These are phyloP conservation scores for Pseudogymnoascus sp. DNA, from an alignment of 2,329 filamentous ascomycete species.

Conservation along the genomic window DNA sequence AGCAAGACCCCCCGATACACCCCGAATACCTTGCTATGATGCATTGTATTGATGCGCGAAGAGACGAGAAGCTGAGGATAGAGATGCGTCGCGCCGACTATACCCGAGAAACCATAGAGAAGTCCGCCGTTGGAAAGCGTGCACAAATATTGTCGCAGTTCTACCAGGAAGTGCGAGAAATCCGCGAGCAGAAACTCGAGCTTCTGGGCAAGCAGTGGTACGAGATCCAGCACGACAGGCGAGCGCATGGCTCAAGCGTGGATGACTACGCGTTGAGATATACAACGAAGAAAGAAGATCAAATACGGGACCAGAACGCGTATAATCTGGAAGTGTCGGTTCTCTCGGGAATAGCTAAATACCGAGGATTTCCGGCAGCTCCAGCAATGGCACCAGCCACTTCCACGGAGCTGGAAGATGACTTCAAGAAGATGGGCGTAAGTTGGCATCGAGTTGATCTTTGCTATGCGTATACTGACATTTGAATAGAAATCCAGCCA, in stretches of 20 bases:
- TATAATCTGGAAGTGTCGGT: constrained; percentile 95
- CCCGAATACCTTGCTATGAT: constrained; percentile 88
- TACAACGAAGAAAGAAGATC: constrained; percentile 65
- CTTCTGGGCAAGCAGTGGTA: constrained; percentile 84
- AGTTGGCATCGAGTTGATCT: constrained; percentile 31
- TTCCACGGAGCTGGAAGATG: constrained; percentile 68
- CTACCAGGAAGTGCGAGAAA: constrained; percentile 76
- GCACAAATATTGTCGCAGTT: constrained; percentile 85
- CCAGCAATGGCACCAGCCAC: constrained; percentile 71
- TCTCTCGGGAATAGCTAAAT: constrained; percentile 83
- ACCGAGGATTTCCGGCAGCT: constrained; percentile 93
- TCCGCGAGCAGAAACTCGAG: constrained; percentile 71
- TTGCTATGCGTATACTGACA: constrained; percentile 19
- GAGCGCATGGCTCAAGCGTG: constrained; percentile 68
- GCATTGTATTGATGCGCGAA: constrained; percentile 73
- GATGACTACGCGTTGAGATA: constrained; percentile 78
- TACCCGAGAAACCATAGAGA: constrained; percentile 63
- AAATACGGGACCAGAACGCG: constrained; percentile 75
- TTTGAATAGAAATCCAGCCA: constrained; percentile 15
- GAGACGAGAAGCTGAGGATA: constrained; percentile 68
- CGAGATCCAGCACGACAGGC: constrained; percentile 81
- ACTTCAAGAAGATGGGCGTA: constrained; percentile 84
- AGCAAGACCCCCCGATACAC: constrained; percentile 61
- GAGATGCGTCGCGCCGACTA: constrained; percentile 49
- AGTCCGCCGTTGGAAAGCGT: constrained; percentile 69